These are phyloP conservation scores for Sarcodon sp. DNA, from an alignment of 768 basidiomycete genomes.

Conservation along the genomic window DNA sequence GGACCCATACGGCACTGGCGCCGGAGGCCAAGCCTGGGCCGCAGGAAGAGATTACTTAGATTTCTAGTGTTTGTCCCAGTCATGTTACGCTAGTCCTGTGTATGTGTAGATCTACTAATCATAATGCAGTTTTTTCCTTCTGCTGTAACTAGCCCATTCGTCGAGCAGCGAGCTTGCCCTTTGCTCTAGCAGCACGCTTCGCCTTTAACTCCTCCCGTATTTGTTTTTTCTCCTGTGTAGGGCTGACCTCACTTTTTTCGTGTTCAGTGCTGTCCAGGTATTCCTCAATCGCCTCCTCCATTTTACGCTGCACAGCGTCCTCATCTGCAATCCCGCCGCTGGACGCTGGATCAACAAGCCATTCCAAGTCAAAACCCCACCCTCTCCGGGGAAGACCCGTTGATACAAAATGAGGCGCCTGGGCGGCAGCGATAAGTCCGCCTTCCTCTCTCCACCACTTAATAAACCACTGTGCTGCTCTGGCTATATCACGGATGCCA, in stretches of 20 bases:
- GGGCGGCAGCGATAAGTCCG: constrained; percentile 37
- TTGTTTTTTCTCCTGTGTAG: constrained; percentile 61
- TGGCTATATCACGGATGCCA: constrained; percentile 51
- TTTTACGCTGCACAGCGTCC: constrained; percentile 40
- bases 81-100: background rate
- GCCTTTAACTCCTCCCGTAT: constrained; percentile 26
- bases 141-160: background rate
- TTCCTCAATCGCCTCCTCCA: constrained; percentile 58
- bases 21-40: constrained; percentile 8
- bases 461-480: constrained; percentile 75
- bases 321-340: constrained; percentile 13
- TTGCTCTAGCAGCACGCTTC: constrained; percentile 21
- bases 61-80: constrained; percentile 4
- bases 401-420: constrained; percentile 9
- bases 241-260: constrained; percentile 46
- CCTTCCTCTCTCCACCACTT: constrained; percentile 81
- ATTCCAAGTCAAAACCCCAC: constrained; percentile 83
- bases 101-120: constrained; percentile 1
- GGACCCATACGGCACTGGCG: constrained; percentile 17
- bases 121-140: background rate
- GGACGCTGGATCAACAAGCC: constrained; percentile 21
- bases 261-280: constrained; percentile 29
- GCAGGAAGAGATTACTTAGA: constrained; percentile 14
- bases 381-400: constrained; percentile 30
- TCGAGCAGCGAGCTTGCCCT: constrained; percentile 15